Percentiles rank a stretch among this genome's conserved stretches.
phyloP scores from a whole-genome alignment of 495 filamentous ascomycete genomes.

The Chaetomium cochliodes region DNA sequence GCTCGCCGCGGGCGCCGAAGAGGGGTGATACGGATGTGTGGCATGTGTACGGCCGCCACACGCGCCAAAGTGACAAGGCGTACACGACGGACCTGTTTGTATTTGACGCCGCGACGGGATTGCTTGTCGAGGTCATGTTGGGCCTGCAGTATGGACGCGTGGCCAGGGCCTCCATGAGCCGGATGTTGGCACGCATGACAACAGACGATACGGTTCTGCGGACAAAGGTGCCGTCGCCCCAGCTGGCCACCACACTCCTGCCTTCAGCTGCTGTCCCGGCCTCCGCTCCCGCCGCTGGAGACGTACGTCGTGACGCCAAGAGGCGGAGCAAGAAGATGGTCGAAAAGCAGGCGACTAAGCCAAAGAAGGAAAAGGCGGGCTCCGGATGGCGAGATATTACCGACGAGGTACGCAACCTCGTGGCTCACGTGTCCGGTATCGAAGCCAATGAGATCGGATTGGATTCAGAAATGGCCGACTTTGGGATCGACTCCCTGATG shows the following conservation, averaged over 20 bases:
- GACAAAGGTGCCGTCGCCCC: neutral
- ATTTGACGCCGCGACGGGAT: conserved; percentile 45
- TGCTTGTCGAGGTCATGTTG: conserved; percentile 49
- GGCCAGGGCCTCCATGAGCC: conserved; percentile 42
- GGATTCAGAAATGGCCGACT: conserved; percentile 43
- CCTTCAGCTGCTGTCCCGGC: neutral
- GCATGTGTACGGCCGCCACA: conserved; percentile 48
- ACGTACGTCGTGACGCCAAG: neutral
- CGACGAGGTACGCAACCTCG: conserved; percentile 29
- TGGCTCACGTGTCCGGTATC: conserved; percentile 46
- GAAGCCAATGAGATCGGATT: conserved; percentile 43
- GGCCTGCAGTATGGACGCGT: conserved; percentile 51
- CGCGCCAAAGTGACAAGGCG: conserved; percentile 33
- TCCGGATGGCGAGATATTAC: conserved; percentile 26
- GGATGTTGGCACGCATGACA: neutral
- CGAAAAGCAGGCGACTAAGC: neutral
- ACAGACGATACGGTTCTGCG: conserved; percentile 27
- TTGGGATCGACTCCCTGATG: conserved; percentile 58
- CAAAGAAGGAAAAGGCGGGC: neutral
- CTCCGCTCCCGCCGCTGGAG: neutral
- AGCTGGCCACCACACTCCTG: neutral
- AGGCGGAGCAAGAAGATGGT: neutral
- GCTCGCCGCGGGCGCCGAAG: conserved; percentile 36
- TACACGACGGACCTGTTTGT: conserved; percentile 54
- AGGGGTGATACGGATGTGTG: conserved; percentile 36